These are phyloP conservation scores for Nicotiana rustica DNA, from an alignment of 305 asterid species.

Conservation along the genomic window DNA sequence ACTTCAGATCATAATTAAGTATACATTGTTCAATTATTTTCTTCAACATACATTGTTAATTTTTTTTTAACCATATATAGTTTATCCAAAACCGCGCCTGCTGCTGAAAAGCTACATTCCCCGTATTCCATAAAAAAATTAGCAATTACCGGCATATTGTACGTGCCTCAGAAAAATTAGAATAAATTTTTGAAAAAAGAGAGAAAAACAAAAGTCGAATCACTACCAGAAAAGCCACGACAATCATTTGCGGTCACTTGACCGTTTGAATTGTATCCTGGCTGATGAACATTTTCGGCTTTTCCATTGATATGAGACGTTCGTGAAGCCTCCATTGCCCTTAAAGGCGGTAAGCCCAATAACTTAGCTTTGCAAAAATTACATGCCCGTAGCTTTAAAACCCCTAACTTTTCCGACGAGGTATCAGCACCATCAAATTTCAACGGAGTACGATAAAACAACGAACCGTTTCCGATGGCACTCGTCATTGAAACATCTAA, in stretches of 20 bases:
- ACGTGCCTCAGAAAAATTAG: neutral
- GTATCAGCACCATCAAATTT: neutral
- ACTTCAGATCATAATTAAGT: neutral
- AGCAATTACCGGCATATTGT: neutral
- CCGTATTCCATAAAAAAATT: neutral
- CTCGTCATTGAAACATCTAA: constrained; percentile 7
- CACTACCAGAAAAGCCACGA: constrained; percentile 50
- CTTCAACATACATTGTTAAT: neutral
- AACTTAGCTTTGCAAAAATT: constrained; percentile 31
- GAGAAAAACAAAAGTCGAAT: neutral
- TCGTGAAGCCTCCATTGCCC: constrained; percentile 71
- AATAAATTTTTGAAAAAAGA: neutral
- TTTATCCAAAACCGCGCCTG: neutral
- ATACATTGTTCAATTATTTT: neutral
- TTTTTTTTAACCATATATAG: neutral
- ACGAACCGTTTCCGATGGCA: neutral
- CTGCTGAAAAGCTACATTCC: neutral
- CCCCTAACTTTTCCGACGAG: constrained; percentile 43
- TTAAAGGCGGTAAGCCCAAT: constrained; percentile 56
- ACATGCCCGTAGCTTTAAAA: constrained; percentile 45
- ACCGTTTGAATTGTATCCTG: constrained; percentile 44
- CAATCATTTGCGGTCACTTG: constrained; percentile 40
- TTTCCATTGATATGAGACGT: constrained; percentile 50
- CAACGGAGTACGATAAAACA: neutral
- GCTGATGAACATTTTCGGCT: constrained; percentile 38